Base-by-base conservation (phyloP, 495 filamentous ascomycete species). In the Letharia lupina region DNA sequence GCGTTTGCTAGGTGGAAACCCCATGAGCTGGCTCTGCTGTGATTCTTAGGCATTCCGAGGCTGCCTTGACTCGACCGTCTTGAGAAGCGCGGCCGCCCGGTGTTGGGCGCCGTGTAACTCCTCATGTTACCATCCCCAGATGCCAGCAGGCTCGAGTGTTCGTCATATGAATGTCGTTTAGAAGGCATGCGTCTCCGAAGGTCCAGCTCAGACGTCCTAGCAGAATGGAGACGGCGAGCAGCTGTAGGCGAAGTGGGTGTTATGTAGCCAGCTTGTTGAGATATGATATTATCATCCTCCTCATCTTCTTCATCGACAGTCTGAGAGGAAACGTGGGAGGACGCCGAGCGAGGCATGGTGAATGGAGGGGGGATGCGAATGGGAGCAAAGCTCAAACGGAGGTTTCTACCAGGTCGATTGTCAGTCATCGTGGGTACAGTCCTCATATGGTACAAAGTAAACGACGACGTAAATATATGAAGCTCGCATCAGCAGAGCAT, bases 1-100 rank as follows among this genome's bases (percentile, higher is more conserved):
- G 75, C 81, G 65, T 74, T 81, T 67, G 75, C 82, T 62, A 89
- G 74, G 7, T 83, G 82, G 23, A 76, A 72, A 33, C 79, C 78
- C 77, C 81, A 84, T 20, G 89, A 91, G 67, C 83, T 85, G 15
- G 82, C 80, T 40, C 89, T 84, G 69, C 82, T 87, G 71, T 90
- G 89, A 69, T 89, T 81, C 48, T 85, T 83, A 37, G 75, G 77
- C 39, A 79, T 78, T 65, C 81, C 80, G n/a, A 84, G 63, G 60
- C 79, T 82, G 8, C 76, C 70, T 28, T 73, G 60, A 61, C 69
- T 71, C 45, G 45, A 42, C 13, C 57, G 44, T 54, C 65, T 61
- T 11, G 64, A 67, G 50, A 68, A 67, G 56, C 66, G 69, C 16
- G 64, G 62, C 15, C 45, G 45, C 9, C 67, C 63, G 40, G 69